Percentiles rank a stretch among this genome's conserved stretches.
phyloP scores from a whole-genome alignment of 805 yeast species.

The Ascoidea tarda region DNA sequence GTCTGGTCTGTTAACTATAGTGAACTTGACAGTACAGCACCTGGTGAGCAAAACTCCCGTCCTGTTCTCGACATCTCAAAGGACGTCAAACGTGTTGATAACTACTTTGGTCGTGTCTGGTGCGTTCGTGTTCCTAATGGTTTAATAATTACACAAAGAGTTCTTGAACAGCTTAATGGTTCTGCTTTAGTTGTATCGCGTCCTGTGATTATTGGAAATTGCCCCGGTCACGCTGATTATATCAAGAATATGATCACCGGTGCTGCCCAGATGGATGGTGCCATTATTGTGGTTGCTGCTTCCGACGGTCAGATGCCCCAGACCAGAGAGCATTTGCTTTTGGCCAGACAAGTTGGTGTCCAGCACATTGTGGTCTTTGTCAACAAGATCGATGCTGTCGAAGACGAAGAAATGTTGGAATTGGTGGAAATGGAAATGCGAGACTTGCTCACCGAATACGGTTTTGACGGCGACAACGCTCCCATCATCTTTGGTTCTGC shows the following conservation, averaged over 20 bases:
- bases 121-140: constrained; percentile 1
- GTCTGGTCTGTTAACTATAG: no score
- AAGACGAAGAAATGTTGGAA: constrained; percentile 98
- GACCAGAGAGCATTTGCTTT: constrained; percentile 95
- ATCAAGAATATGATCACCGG: constrained; percentile 99
- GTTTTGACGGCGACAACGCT: constrained; percentile 95
- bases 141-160: constrained; percentile 1
- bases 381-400: constrained; percentile 95
- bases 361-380: constrained; percentile 95
- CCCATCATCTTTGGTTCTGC: constrained; percentile 99
- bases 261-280: constrained; percentile 99
- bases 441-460: constrained; percentile 80
- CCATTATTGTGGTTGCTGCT: constrained; percentile 97
- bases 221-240: constrained; percentile 96
- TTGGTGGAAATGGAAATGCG: constrained; percentile 99
- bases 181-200: neutral
- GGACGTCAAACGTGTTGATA: neutral
- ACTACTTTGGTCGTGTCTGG: constrained; percentile 1
- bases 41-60: no score
- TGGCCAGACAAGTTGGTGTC: constrained; percentile 99
- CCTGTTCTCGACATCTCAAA: neutral
- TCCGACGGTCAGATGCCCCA: constrained; percentile 99
- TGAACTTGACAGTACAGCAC: no score
- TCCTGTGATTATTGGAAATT: neutral
- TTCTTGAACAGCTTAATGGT: neutral